Evolutionary conservation across 768 basidiomycete genomes (phyloP).

Genomic region (Botryobasidium botryosum): DNA sequence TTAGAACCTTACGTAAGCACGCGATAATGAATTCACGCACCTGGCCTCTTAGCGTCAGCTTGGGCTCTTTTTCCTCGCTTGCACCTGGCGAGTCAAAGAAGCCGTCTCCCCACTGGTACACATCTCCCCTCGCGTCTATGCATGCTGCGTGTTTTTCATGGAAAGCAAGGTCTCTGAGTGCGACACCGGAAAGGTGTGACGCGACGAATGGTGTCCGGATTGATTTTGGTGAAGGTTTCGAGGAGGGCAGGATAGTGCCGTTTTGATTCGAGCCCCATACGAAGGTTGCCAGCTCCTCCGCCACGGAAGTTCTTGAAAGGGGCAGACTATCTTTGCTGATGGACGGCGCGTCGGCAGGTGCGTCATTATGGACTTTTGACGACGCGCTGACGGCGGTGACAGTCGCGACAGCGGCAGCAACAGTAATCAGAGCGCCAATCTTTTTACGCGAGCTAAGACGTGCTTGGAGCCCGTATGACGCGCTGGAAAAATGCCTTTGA

Average conservation of each 20-base stretch:
- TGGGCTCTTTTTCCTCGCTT: slow-evolving; percentile 40
- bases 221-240: slow-evolving; percentile 22
- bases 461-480: no score
- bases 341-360: no score
- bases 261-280: slow-evolving; percentile 69
- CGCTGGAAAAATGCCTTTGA: no score
- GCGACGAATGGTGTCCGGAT: slow-evolving; percentile 35
- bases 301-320: no score
- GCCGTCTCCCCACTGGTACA: slow-evolving; percentile 69
- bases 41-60: slow-evolving; percentile 1
- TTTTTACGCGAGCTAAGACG: no score
- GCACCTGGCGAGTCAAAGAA: slow-evolving; percentile 38
- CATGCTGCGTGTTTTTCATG: slow-evolving; percentile 54
- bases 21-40: neutral
- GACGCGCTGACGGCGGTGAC: no score
- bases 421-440: no score
- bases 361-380: no score
- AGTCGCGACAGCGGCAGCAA: no score
- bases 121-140: slow-evolving; percentile 62
- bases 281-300: slow-evolving; percentile 28
- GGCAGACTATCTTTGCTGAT: no score
- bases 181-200: slow-evolving; percentile 46
- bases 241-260: slow-evolving; percentile 29
- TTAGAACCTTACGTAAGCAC: neutral
- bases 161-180: slow-evolving; percentile 55